Base-by-base conservation (phyloP, 2,329 filamentous ascomycete species). In the Diaporthe capsici region DNA sequence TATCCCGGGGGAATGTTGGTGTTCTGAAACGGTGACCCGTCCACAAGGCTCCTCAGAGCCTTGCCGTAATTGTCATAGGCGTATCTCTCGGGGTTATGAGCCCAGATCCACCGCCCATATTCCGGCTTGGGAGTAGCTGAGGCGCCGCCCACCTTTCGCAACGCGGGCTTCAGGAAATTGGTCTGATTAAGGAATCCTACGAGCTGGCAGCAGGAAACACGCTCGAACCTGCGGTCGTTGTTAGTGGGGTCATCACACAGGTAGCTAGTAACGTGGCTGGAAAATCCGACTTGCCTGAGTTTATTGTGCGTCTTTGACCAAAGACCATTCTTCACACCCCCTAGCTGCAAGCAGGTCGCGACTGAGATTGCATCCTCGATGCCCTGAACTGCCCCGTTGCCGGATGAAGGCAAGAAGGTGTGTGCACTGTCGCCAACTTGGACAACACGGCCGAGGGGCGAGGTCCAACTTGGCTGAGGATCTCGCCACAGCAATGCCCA, bases 341-440 rank as follows among this genome's bases (percentile, higher is more conserved):
- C 85, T 34, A 88, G 81, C 74, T 87, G 84, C 22, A 88, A 28
- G 42, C 81, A 84, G 9, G 81, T 81, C 25, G 84, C 84, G 25
- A 86, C 78, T 13, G 82, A 82, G 22, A 84, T 80, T 9, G 82
- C 85, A 76, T 86, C 85, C 78, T 86, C 84, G 51, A 86, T 82
- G 3, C 82, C 82, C 75, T 85, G 84, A 31, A 82, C 83, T n/a
- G 83, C 84, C 5, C 85, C 85, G 67, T 84, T 82, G 8, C 82
- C 83, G 2, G 83, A 84, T 0, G 84, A 83, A 0, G 85, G 84
- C 1, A 85, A 80, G 71, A 85, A 84, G 12, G 83, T 81, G 75
- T 86, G 85, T 20, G 85, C 85, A 15, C 83, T 82, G 76, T 86
- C 84, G 20, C 85, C 85, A 47, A 86, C 80, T 42, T 84, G 80